These are phyloP conservation scores for Anisodus tanguticus DNA, from an alignment of 257 asterid genomes.

Conservation along the genomic window DNA sequence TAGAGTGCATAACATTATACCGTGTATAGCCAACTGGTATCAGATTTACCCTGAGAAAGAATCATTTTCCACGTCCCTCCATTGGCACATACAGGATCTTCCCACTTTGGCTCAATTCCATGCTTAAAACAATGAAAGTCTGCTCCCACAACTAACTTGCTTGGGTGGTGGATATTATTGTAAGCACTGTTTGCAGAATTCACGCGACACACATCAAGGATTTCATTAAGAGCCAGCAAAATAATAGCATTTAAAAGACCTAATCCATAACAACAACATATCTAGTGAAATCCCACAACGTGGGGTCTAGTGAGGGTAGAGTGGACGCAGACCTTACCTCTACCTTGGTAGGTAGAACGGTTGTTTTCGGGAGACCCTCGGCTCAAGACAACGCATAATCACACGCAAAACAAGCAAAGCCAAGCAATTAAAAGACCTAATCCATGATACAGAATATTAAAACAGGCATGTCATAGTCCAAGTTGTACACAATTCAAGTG, in stretches of 20 bases:
- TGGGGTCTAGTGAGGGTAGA: too few species aligned
- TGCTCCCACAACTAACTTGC: conserved; percentile 70
- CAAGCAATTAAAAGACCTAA: background rate
- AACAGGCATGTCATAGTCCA: background rate
- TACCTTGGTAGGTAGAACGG: too few species aligned
- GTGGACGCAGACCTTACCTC: too few species aligned
- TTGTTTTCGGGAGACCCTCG: too few species aligned
- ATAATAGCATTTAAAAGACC: background rate
- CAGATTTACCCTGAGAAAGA: conserved; percentile 65
- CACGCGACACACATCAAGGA: background rate
- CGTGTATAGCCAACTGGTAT: conserved; percentile 84
- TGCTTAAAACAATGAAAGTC: conserved; percentile 87
- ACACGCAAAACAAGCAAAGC: too few species aligned
- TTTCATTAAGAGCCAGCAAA: background rate
- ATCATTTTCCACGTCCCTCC: conserved; percentile 89
- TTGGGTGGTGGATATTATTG: conserved; percentile 80
- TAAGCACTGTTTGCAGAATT: conserved; percentile 60
- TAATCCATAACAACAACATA: background rate
- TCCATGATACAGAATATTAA: background rate
- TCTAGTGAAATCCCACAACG: too few species aligned
- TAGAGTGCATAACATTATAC: conserved; percentile 40
- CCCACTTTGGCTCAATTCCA: conserved; percentile 89
- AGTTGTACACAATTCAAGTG: conserved; percentile 10
- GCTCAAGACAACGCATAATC: too few species aligned
- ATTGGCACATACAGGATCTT: conserved; percentile 89